Conservation (phyloP, 2,329 filamentous ascomycete genomes). For the Diplodia scrobiculata region DNA sequence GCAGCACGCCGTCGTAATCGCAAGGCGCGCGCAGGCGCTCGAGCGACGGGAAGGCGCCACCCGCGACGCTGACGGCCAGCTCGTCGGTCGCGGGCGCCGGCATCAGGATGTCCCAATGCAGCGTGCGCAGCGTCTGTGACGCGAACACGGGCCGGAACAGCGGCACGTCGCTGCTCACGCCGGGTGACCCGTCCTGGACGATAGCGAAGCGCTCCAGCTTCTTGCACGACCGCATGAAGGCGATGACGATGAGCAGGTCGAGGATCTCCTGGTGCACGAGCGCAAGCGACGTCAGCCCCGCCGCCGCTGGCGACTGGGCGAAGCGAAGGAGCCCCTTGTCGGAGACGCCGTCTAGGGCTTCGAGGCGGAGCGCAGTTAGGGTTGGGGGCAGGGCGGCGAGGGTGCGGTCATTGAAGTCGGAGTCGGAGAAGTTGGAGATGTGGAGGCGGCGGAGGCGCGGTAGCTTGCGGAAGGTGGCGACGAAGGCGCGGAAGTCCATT, state of each 20-base stretch:
- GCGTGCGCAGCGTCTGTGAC: slow-evolving; percentile 52
- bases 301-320: slow-evolving; percentile 50
- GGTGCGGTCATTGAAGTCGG: slow-evolving; percentile 59
- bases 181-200: slow-evolving; percentile 55
- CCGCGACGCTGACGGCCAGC: slow-evolving; percentile 64
- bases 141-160: slow-evolving; percentile 53
- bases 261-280: slow-evolving; percentile 59
- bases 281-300: slow-evolving; percentile 51
- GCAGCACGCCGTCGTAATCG: slow-evolving; percentile 70
- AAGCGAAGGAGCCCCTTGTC: slow-evolving; percentile 59
- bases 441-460: slow-evolving; percentile 57
- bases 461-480: slow-evolving; percentile 57
- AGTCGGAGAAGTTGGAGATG: slow-evolving; percentile 56
- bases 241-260: slow-evolving; percentile 55
- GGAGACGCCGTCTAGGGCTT: slow-evolving; percentile 58
- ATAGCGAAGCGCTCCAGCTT: slow-evolving; percentile 55
- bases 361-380: slow-evolving; percentile 57
- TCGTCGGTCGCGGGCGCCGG: slow-evolving; percentile 61
- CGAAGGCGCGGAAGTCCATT: slow-evolving; percentile 58
- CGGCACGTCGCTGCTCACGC: slow-evolving; percentile 47
- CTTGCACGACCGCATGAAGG: slow-evolving; percentile 53
- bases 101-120: slow-evolving; percentile 65
- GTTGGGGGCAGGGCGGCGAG: slow-evolving; percentile 55
- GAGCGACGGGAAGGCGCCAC: slow-evolving; percentile 65
- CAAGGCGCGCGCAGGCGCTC: slow-evolving; percentile 63